Evolutionary conservation across 1,284 basidiomycete species (phyloP), one percentile per base, ranked within the genome.

Genomic region (Fomitopsis betulina): DNA sequence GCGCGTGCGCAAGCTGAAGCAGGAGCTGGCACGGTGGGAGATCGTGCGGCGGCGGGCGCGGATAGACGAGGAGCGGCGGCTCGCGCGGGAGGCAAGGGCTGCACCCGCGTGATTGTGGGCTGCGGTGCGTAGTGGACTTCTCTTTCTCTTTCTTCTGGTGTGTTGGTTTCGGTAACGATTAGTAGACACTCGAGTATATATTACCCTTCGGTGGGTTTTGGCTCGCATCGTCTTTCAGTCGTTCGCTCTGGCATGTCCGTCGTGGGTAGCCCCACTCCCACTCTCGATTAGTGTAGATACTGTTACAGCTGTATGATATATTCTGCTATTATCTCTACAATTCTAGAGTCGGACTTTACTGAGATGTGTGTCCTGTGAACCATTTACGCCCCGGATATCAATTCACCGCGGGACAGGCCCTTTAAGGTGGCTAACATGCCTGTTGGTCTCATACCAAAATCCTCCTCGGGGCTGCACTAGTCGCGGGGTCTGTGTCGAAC

Each of bases 21-120:
- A 76, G 13, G 91, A 93, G 75, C 76, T 93, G 27, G 73, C 75
- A 32, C 71, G 85, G 45, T 93, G 91, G 91, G 80, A 83, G 65
- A 66, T 71, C 38, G 84, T 79, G 65, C 74, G 80, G 59, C 54
- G 50, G 57, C 59, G 62, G 54, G 67, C 67, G 47, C 61, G 63
- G 35, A 60, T 60, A 59, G 27, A 37, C 35, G 35, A 37, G 35
- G 84, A 79, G 65, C 74, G 80, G 59, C 54, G 52, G 56, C 59
- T 60, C 54, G 67, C 66, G 47, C 61, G 63, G 38, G 60, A 60
- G 60, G 27, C 30, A 43, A 35, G 49, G 27, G 50, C 35, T 27
- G 21, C 43, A 25, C 49, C 49, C 49, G 32, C 19, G 30, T 33
- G 33, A 6, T 12, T 47, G 17, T 13, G 25, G 21, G 42, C 23